A percentile compares a stretch with the other conserved stretches of the same genome.
phyloP scores from a whole-genome alignment of 257 asterid species.

The Agastache rugosa region DNA sequence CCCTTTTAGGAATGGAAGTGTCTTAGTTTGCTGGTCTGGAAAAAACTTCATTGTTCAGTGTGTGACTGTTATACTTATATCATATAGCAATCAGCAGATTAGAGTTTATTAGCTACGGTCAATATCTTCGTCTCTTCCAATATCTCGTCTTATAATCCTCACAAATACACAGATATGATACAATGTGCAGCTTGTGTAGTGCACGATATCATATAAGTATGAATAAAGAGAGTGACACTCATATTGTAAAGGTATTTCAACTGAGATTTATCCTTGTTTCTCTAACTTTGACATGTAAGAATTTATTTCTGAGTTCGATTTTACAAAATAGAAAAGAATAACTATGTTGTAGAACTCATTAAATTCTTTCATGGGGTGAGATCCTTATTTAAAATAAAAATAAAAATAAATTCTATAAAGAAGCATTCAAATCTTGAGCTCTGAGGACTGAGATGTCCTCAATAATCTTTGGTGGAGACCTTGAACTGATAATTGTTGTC shows the following conservation, averaged over 20 bases:
- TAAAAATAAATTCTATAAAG: neutral
- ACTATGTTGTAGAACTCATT: neutral
- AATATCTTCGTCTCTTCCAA: too few species aligned
- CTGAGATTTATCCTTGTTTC: too few species aligned
- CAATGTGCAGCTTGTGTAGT: neutral
- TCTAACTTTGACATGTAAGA: too few species aligned
- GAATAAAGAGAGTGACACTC: neutral
- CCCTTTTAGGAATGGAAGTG: neutral
- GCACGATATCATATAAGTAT: neutral
- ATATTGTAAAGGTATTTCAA: neutral
- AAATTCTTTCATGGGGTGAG: neutral
- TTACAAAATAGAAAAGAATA: too few species aligned
- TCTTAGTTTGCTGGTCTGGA: neutral
- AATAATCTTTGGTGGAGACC: slow-evolving; percentile 8
- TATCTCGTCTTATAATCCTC: neutral
- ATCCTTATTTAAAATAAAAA: neutral
- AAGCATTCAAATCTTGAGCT: neutral
- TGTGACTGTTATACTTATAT: neutral
- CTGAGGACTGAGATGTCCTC: neutral
- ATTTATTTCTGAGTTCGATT: too few species aligned
- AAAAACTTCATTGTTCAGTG: neutral
- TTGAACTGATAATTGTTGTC: neutral
- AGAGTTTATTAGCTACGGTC: too few species aligned
- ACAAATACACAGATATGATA: neutral
- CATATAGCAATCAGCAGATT: too few species aligned